phyloP scores from a whole-genome alignment of 2,329 filamentous ascomycete species.

The Amauroascus verrucosus region DNA sequence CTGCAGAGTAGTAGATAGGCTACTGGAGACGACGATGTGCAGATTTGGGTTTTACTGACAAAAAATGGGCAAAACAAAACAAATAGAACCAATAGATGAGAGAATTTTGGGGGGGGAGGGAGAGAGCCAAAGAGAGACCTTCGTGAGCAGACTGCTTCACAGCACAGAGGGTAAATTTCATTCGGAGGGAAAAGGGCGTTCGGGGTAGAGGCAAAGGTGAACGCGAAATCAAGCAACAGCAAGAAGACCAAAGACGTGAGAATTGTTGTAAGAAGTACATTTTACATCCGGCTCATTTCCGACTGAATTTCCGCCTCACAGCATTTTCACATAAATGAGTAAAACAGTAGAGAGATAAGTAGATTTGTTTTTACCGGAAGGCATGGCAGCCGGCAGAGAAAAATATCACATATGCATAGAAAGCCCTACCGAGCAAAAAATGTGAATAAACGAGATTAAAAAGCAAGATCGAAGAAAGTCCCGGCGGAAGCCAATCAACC shows the following conservation, averaged over 20 bases:
- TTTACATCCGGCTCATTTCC: conserved; percentile 1
- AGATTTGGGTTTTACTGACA: too few species aligned
- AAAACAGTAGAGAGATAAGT: background rate
- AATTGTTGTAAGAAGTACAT: background rate
- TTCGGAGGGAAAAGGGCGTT: too few species aligned
- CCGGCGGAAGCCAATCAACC: background rate
- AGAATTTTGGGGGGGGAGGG: too few species aligned
- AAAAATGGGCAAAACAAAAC: too few species aligned
- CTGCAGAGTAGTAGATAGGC: too few species aligned
- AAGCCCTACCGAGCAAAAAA: background rate
- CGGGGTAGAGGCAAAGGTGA: too few species aligned
- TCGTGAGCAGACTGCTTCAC: too few species aligned
- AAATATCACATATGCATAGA: background rate
- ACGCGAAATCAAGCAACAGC: background rate
- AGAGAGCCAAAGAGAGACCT: too few species aligned
- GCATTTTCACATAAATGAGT: conserved; percentile 1
- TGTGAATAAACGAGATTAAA: background rate
- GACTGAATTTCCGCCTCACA: background rate
- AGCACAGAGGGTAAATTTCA: too few species aligned
- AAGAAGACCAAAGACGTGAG: background rate
- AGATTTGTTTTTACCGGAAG: background rate
- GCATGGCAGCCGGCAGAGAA: background rate
- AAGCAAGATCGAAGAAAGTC: conserved; percentile 5
- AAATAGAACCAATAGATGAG: too few species aligned
- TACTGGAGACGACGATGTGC: too few species aligned